Base-by-base conservation (phyloP, 768 basidiomycete genomes). In the Suillus discolor region DNA sequence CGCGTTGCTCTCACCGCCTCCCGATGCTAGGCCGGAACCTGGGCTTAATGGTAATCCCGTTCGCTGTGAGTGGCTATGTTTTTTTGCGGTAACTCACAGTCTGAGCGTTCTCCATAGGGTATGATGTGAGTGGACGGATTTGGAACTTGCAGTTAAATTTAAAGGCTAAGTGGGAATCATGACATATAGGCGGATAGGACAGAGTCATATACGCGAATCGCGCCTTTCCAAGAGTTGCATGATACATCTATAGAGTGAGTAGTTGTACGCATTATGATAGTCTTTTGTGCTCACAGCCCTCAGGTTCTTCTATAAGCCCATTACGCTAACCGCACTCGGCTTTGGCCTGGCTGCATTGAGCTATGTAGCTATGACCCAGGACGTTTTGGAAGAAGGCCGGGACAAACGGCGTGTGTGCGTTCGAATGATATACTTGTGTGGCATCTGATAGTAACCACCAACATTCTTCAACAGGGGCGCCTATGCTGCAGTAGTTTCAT, bases 271-370 rank as follows among this genome's bases (percentile, higher is more conserved):
- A 62, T 61, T 44, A 45, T 63, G 13, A 45, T 51, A 6, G 18
- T 41, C 12, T 41, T 63, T 63, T 31, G 38, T 63, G 34, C 61
- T 69, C 57, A 63, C n/a, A 31, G 15, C 64, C 44, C 45, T n/a
- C 61, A 94, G 92, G 71, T 95, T 94, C 79, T 92, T 95, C 75
- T 95, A 91, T 80, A 92, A 90, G 65, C 93, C 93, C 4, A 79
- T 92, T 42, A 95, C 93, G 0, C 80, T 95, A 62, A 89, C 92
- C 13, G 87, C 90, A 34, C 84, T 94, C 42, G 82, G 89, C 4
- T 73, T 83, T 53, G 91, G 88, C 12, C 79, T 95, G 64, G 79
- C 87, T 41, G 79, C 88, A 6, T 80, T 95, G 64, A 91, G 91
- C 0, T 94, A 95, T 79, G 83, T 93, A 53, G 93, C 92, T 13